These are phyloP conservation scores for Sisymbrium altissimum DNA, from an alignment of 345 rosid species.

Conservation along the genomic window DNA sequence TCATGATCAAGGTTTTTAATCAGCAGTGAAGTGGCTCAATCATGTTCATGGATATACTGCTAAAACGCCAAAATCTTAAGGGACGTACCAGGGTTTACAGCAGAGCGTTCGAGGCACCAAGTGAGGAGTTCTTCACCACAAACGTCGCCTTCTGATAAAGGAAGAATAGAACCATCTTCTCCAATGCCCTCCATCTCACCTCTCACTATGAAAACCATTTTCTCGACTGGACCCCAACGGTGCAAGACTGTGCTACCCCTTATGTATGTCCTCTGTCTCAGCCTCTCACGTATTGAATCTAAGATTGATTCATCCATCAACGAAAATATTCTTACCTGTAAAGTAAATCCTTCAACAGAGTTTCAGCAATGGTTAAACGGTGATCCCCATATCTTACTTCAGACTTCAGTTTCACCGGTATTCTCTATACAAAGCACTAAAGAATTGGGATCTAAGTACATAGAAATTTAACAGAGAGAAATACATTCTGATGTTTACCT, in stretches of 20 bases:
- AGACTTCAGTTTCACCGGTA: not conserved
- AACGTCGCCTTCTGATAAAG: conserved; percentile 66
- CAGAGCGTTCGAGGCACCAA: conserved; percentile 85
- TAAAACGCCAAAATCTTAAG: not conserved
- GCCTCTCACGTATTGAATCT: conserved; percentile 71
- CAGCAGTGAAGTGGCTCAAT: not conserved
- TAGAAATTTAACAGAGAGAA: not conserved
- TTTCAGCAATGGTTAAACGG: not conserved
- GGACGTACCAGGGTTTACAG: conserved; percentile 50
- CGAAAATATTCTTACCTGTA: conserved; percentile 73
- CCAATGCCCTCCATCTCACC: conserved; percentile 72
- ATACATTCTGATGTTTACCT: conserved; percentile 33
- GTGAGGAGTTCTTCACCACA: conserved; percentile 91
- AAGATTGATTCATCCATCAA: conserved; percentile 65
- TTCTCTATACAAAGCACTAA: not conserved
- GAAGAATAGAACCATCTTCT: conserved; percentile 44
- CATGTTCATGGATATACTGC: not conserved
- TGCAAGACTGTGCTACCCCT: conserved; percentile 55
- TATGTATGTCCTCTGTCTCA: conserved; percentile 69
- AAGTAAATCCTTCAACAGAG: not conserved
- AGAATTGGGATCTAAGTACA: not conserved
- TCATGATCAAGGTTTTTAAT: not conserved
- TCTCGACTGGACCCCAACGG: conserved; percentile 58
- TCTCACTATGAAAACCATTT: conserved; percentile 84
- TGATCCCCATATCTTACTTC: not conserved